Percentiles rank a stretch among this genome's conserved stretches.
phyloP scores from a whole-genome alignment of 305 asterid species.

The Solanum hybrid region DNA sequence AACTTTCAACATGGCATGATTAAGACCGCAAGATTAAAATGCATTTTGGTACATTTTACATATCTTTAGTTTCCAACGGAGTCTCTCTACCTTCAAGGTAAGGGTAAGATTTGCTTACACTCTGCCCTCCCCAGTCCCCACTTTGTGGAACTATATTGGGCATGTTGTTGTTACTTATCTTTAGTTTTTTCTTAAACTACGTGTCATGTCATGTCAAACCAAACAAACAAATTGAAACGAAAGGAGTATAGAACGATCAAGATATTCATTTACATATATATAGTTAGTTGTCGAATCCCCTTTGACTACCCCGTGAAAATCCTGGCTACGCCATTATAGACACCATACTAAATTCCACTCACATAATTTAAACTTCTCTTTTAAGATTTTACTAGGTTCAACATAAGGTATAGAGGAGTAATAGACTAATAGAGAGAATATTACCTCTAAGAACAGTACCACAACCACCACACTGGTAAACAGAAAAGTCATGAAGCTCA shows the following conservation, averaged over 20 bases:
- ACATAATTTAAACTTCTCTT: neutral
- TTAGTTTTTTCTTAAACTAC: neutral
- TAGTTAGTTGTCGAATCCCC: neutral
- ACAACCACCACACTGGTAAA: conserved; percentile 89
- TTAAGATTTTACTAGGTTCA: neutral
- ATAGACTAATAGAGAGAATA: neutral
- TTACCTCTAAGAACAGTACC: conserved; percentile 81
- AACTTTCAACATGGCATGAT: neutral
- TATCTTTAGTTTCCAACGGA: neutral
- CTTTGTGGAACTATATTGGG: neutral
- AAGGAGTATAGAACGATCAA: neutral
- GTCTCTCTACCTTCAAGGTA: neutral
- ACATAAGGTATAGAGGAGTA: neutral
- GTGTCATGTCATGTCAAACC: neutral
- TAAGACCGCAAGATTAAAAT: neutral
- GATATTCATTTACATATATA: neutral
- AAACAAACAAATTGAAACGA: neutral
- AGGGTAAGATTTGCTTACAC: neutral
- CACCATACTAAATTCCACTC: neutral
- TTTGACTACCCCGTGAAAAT: neutral
- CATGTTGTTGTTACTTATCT: neutral
- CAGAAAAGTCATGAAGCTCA: conserved; percentile 67
- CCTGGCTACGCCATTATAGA: neutral
- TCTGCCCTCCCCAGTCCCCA: neutral
- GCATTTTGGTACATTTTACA: neutral